phyloP scores from a whole-genome alignment of 2,329 filamentous ascomycete genomes.

The Chalaropsis ovoidea region DNA sequence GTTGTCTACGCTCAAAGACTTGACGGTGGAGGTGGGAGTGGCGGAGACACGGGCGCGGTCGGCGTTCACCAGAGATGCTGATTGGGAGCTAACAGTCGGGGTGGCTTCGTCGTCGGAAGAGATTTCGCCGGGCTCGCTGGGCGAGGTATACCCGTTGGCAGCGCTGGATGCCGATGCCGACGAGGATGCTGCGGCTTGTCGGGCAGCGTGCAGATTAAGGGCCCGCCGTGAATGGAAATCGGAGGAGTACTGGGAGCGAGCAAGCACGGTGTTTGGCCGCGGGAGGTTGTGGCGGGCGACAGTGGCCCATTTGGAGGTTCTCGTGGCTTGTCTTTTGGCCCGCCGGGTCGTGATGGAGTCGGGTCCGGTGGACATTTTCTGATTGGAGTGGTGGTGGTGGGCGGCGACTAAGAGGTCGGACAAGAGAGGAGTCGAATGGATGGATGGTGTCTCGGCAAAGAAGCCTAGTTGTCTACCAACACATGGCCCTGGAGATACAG shows the following conservation, averaged over 20 bases:
- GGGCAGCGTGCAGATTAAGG: background rate
- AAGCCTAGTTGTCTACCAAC: conserved; percentile 15
- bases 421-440: background rate
- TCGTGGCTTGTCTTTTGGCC: conserved; percentile 20
- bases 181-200: background rate
- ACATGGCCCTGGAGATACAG: conserved; percentile 18
- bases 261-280: conserved; percentile 17
- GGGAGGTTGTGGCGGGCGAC: conserved; percentile 19
- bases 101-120: conserved; percentile 6
- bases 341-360: conserved; percentile 18
- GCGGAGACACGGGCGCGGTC: conserved; percentile 9
- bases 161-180: background rate
- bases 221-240: conserved; percentile 1
- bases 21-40: conserved; percentile 4
- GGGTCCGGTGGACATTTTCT: conserved; percentile 17
- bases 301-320: conserved; percentile 20
- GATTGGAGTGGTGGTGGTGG: background rate
- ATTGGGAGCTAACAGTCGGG: background rate
- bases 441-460: conserved; percentile 16
- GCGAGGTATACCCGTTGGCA: background rate
- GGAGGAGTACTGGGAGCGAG: background rate
- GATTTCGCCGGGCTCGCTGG: background rate
- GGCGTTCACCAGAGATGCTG: background rate
- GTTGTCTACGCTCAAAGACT: background rate
- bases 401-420: background rate